Conservation (phyloP, 768 basidiomycete genomes). For the Collybiopsis luxurians region DNA sequence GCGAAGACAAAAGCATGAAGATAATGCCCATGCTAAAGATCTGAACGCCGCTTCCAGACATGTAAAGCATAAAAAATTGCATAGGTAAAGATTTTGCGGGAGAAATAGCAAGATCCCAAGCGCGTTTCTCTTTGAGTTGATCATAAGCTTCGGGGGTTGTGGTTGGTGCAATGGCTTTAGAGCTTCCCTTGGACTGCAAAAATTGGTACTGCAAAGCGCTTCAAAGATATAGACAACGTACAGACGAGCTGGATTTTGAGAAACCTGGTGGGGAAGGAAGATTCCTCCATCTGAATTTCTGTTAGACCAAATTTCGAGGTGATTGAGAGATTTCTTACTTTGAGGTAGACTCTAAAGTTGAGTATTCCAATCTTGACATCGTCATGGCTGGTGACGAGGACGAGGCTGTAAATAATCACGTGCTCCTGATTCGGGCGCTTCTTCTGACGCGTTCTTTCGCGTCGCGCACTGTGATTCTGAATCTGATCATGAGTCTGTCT, state of each 20-base stretch:
- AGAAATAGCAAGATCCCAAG: slow-evolving; percentile 80
- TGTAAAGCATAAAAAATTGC: slow-evolving; percentile 99
- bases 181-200: slow-evolving; percentile 38
- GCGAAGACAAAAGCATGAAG: slow-evolving; percentile 84
- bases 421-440: no score
- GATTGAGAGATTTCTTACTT: slow-evolving; percentile 23
- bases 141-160: slow-evolving; percentile 52
- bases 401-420: no score
- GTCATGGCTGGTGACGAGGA: no score
- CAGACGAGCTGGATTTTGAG: slow-evolving; percentile 42
- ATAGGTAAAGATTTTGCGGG: slow-evolving; percentile 92
- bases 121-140: slow-evolving; percentile 70
- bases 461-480: no score
- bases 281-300: slow-evolving; percentile 51
- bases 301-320: background rate
- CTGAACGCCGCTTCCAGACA: slow-evolving; percentile 95
- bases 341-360: slow-evolving; percentile 36
- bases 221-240: slow-evolving; percentile 15
- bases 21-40: slow-evolving; percentile 97
- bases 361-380: background rate
- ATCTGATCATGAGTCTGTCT: no score
- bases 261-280: slow-evolving; percentile 72
- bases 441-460: no score
- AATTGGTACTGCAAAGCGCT: slow-evolving; percentile 4
- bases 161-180: slow-evolving; percentile 23